Evolutionary conservation across 306 rosid genomes (phyloP), one percentile per base, ranked within the genome.

Genomic region (Benincasa hispida): DNA sequence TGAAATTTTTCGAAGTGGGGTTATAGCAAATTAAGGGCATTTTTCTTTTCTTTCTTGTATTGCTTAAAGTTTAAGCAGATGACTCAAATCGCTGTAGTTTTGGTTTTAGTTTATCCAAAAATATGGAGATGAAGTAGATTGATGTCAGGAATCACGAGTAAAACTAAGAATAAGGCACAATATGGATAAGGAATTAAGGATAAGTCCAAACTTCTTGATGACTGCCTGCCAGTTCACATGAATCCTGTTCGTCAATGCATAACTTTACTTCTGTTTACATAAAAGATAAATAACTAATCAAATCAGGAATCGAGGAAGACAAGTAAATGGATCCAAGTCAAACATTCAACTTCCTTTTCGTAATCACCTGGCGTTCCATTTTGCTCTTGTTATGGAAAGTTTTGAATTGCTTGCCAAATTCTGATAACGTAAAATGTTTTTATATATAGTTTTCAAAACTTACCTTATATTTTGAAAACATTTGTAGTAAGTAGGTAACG

Each of bases 191-290:
- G 70, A 63, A 30, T 18, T n/a, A 35, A 63, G 70, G 70, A 63
- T 63, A 34, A 66, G 19, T n/a, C 42, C 50, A 4, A 66, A 66
- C 28, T 39, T 37, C n/a, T 50, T 63, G 47, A 66, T 66, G 19
- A 30, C 19, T 35, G 34, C 14, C 10, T 21, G 34, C 17, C 2
- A 4, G 51, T 75, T 77, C 85, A 80, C 75, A 80, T 80, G 86
- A 79, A 74, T 80, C 72, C 51, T 76, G 75, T 78, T 77, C 75
- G 54, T 76, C 45, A 25, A 68, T 72, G 42, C 79, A 72, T 55
- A 69, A 14, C 30, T 65, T 32, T 7, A 5, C 27, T 24, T 54
- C 25, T 45, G 57, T 11, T 69, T 12, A 25, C 21, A 13, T 58
- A 63, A 34, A 32, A 35, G 24, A 63, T 18, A 19, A 63, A 62